These are phyloP conservation scores for Fusarium papillatum DNA, from an alignment of 2,329 filamentous ascomycete species.

Conservation along the genomic window DNA sequence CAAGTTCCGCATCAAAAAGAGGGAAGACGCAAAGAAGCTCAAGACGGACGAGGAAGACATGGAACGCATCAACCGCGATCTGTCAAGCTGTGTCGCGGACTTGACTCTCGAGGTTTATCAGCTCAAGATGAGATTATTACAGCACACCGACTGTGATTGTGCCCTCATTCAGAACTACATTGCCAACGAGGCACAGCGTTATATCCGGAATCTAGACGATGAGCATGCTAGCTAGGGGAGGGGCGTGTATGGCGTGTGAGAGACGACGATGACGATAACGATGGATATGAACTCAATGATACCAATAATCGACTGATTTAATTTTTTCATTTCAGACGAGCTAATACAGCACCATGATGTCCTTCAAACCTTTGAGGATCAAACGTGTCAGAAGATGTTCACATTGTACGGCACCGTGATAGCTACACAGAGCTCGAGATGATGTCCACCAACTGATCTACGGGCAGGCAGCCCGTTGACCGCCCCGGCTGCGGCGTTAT, in stretches of 20 bases:
- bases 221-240: background rate
- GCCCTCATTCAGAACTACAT: constrained; percentile 41
- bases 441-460: background rate
- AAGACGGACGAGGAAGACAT: constrained; percentile 31
- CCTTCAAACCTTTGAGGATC: background rate
- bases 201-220: constrained; percentile 10
- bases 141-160: constrained; percentile 42
- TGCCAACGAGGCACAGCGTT: constrained; percentile 29
- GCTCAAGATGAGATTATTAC: constrained; percentile 40
- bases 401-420: no score
- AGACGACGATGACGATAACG: background rate
- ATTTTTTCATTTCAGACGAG: background rate
- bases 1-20: constrained; percentile 41
- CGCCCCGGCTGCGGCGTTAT: background rate
- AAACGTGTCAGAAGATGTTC: background rate
- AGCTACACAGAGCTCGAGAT: background rate
- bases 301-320: background rate
- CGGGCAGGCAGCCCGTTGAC: background rate
- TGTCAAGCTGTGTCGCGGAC: constrained; percentile 18
- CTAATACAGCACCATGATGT: background rate
- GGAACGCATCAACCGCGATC: constrained; percentile 26
- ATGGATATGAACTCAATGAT: background rate
- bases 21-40: constrained; percentile 29
- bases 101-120: constrained; percentile 35
- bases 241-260: background rate